These are phyloP conservation scores for Beauveria brongniartii DNA, from an alignment of 2,329 filamentous ascomycete species.

Conservation along the genomic window DNA sequence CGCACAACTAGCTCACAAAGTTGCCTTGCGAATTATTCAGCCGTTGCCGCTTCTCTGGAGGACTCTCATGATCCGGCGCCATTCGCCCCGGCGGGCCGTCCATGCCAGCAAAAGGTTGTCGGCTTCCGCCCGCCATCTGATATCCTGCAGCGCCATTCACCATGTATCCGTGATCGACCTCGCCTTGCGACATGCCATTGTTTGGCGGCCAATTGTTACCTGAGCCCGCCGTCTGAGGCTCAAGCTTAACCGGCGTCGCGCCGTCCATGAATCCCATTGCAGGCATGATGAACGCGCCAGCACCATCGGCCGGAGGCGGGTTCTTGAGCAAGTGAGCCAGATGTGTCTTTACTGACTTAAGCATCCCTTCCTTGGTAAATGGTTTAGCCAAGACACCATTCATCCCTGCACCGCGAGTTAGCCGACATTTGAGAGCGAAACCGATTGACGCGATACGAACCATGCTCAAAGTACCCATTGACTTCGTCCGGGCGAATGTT, in stretches of 20 bases:
- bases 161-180: constrained; percentile 39
- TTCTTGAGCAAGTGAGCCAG: constrained; percentile 74
- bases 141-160: constrained; percentile 34
- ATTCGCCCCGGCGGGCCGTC: constrained; percentile 17
- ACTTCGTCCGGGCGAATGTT: constrained; percentile 97
- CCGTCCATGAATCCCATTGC: constrained; percentile 18
- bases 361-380: constrained; percentile 82
- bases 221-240: constrained; percentile 46
- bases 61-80: constrained; percentile 31
- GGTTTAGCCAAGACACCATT: constrained; percentile 95
- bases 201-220: constrained; percentile 1
- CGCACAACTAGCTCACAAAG: constrained; percentile 24
- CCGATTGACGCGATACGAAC: constrained; percentile 43
- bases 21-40: constrained; percentile 34
- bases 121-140: constrained; percentile 24
- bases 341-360: constrained; percentile 81
- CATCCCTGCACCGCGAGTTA: constrained; percentile 60
- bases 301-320: constrained; percentile 36
- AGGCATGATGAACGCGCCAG: constrained; percentile 5
- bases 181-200: constrained; percentile 14
- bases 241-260: constrained; percentile 37
- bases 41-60: constrained; percentile 45
- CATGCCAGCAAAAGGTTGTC: constrained; percentile 12
- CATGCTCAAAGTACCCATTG: constrained; percentile 93
- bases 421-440: neutral